phyloP scores from a whole-genome alignment of 2,329 filamentous ascomycete species.

The Aspergillus intermedius region DNA sequence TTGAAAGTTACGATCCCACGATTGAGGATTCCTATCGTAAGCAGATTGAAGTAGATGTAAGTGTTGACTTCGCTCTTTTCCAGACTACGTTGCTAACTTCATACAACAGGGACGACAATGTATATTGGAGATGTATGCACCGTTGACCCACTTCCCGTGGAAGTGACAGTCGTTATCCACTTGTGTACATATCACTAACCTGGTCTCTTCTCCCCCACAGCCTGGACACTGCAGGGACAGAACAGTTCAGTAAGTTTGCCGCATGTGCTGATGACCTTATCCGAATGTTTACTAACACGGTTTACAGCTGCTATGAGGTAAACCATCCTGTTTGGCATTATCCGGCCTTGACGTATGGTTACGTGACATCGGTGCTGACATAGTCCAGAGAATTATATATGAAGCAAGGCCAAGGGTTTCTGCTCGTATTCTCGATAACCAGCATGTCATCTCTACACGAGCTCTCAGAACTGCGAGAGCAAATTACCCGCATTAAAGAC shows the following conservation, averaged over 20 bases:
- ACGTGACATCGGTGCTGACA: neutral
- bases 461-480: conserved; percentile 72
- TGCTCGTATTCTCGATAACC: conserved; percentile 87
- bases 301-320: conserved; percentile 53
- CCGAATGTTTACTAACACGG: conserved; percentile 9
- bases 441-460: conserved; percentile 77
- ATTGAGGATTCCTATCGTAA: conserved; percentile 86
- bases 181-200: conserved; percentile 3
- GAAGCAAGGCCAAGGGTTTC: conserved; percentile 87
- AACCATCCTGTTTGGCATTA: conserved; percentile 5
- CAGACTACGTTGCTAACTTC: conserved; percentile 14
- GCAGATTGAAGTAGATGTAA: conserved; percentile 82
- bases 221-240: conserved; percentile 83
- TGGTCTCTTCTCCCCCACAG: conserved; percentile 35
- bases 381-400: conserved; percentile 69
- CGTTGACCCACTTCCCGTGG: neutral
- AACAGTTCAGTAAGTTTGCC: conserved; percentile 75
- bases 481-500: conserved; percentile 87
- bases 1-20: conserved; percentile 82
- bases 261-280: neutral
- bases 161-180: conserved; percentile 1
- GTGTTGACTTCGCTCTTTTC: conserved; percentile 42
- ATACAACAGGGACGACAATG: conserved; percentile 68
- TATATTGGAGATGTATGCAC: conserved; percentile 74
- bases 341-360: neutral